These are phyloP conservation scores for Neurospora sp. DNA, from an alignment of 495 filamentous ascomycete species.

Conservation along the genomic window DNA sequence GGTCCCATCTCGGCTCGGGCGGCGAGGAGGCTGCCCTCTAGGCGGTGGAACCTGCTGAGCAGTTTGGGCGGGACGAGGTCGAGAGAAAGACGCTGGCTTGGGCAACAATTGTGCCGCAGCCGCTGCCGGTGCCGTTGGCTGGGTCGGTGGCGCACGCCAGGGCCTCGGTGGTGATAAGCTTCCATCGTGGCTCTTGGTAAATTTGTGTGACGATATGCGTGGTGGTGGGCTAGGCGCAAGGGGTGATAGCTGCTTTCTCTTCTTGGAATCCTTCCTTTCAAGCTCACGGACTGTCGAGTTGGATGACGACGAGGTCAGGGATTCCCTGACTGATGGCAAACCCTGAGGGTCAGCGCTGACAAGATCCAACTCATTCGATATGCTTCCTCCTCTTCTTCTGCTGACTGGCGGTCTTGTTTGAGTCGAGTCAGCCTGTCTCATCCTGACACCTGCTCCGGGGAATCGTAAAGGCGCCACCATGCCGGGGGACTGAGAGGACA, in stretches of 20 bases:
- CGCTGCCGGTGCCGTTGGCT: conserved; percentile 21
- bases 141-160: conserved; percentile 16
- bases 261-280: conserved; percentile 33
- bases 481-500: conserved; percentile 90
- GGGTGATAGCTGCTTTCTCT: conserved; percentile 33
- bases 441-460: conserved; percentile 34
- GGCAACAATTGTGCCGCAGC: conserved; percentile 14
- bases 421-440: conserved; percentile 48
- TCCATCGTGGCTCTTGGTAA: conserved; percentile 29
- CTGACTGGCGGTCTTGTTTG: conserved; percentile 60
- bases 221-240: conserved; percentile 52
- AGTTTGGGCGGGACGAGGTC: conserved; percentile 14
- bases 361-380: conserved; percentile 38
- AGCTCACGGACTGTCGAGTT: conserved; percentile 42
- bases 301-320: conserved; percentile 48
- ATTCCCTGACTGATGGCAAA: conserved; percentile 56
- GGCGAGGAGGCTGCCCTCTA: conserved; percentile 36
- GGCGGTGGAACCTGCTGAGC: conserved; percentile 19
- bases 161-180: conserved; percentile 19
- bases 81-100: conserved; percentile 16
- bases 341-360: conserved; percentile 41
- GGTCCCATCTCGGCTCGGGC: conserved; percentile 77
- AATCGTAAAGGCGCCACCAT: conserved; percentile 52
- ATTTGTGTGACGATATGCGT: conserved; percentile 52
- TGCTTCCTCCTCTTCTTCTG: conserved; percentile 45